A percentile compares a stretch with the other conserved stretches of the same genome.
phyloP scores from a whole-genome alignment of 2,329 filamentous ascomycete species.

The Ploettnerulaceae sp. region DNA sequence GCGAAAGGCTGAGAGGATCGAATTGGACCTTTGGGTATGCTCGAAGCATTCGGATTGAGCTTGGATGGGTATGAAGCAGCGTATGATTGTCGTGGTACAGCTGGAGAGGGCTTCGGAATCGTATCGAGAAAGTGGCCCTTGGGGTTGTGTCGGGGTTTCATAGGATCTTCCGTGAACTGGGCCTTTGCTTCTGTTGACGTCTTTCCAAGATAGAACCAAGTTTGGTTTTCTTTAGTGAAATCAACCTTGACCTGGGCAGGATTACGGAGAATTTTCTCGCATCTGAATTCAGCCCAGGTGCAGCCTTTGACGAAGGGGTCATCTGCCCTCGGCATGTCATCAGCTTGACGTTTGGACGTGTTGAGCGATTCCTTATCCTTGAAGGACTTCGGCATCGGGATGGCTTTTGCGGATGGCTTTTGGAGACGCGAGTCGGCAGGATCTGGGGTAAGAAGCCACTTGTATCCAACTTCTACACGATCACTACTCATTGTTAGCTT shows the following conservation, averaged over 20 bases:
- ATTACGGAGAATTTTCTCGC: slow-evolving; percentile 51
- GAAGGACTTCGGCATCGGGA: slow-evolving; percentile 61
- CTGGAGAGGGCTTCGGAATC: slow-evolving; percentile 49
- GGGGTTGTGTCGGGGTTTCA: slow-evolving; percentile 54
- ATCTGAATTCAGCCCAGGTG: slow-evolving; percentile 77
- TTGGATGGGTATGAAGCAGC: slow-evolving; percentile 31
- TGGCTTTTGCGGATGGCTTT: slow-evolving; percentile 69
- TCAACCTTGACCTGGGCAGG: slow-evolving; percentile 64
- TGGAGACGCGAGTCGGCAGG: slow-evolving; percentile 64
- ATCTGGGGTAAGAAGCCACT: slow-evolving; percentile 73
- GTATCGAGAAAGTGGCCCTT: slow-evolving; percentile 71
- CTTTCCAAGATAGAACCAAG: slow-evolving; percentile 86
- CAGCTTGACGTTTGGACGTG: slow-evolving; percentile 53
- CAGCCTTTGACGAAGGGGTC: slow-evolving; percentile 63
- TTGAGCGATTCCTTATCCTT: slow-evolving; percentile 64
- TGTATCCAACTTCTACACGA: slow-evolving; percentile 75
- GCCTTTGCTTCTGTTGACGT: slow-evolving; percentile 85
- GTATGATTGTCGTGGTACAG: slow-evolving; percentile 36
- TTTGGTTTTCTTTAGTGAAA: slow-evolving; percentile 63
- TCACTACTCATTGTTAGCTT: slow-evolving; percentile 53
- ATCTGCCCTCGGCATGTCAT: slow-evolving; percentile 60
- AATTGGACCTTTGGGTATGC: slow-evolving; percentile 33
- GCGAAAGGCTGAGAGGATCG: slow-evolving; percentile 29
- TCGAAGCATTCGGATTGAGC: slow-evolving; percentile 23
- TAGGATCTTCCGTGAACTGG: slow-evolving; percentile 79